Conservation (phyloP, 331 rosid species). For the Arachis monticola region DNA sequence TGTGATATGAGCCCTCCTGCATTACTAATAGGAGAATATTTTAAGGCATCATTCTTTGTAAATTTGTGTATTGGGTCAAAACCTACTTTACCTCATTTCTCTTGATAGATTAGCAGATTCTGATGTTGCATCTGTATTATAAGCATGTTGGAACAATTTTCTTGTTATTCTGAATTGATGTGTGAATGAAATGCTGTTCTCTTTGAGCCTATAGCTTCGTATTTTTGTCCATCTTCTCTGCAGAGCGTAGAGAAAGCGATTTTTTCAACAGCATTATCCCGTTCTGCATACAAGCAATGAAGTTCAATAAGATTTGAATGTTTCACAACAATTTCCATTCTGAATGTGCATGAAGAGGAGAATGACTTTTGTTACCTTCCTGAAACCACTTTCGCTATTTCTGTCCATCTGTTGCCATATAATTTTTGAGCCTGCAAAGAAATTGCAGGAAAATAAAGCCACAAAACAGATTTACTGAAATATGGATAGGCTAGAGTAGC, state of each 20-base stretch:
- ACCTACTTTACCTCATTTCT: slow-evolving; percentile 62
- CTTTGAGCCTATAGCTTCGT: slow-evolving; percentile 83
- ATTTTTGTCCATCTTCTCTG: slow-evolving; percentile 89
- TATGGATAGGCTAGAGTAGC: slow-evolving; percentile 4
- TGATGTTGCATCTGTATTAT: slow-evolving; percentile 50
- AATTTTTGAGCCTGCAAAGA: slow-evolving; percentile 81
- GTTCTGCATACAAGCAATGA: slow-evolving; percentile 61
- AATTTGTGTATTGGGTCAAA: slow-evolving; percentile 27
- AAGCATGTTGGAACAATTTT: slow-evolving; percentile 57
- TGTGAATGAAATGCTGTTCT: slow-evolving; percentile 53
- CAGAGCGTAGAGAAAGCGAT: slow-evolving; percentile 88
- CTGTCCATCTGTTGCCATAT: slow-evolving; percentile 95
- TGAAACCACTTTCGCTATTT: slow-evolving; percentile 95
- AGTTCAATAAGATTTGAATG: slow-evolving; percentile 23
- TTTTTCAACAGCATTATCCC: slow-evolving; percentile 95
- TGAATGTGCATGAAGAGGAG: slow-evolving; percentile 11
- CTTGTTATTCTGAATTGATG: slow-evolving; percentile 62
- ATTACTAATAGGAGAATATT: slow-evolving; percentile 35
- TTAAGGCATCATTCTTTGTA: slow-evolving; percentile 13
- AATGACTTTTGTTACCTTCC: slow-evolving; percentile 67
- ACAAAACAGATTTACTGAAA: background rate
- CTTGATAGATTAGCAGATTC: slow-evolving; percentile 53
- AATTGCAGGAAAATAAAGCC: slow-evolving; percentile 34
- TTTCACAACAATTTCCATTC: slow-evolving; percentile 2
- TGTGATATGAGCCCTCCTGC: slow-evolving; percentile 68